These are phyloP conservation scores for Rhodotorula sp. DNA, from an alignment of 1,284 basidiomycete genomes.

Conservation along the genomic window DNA sequence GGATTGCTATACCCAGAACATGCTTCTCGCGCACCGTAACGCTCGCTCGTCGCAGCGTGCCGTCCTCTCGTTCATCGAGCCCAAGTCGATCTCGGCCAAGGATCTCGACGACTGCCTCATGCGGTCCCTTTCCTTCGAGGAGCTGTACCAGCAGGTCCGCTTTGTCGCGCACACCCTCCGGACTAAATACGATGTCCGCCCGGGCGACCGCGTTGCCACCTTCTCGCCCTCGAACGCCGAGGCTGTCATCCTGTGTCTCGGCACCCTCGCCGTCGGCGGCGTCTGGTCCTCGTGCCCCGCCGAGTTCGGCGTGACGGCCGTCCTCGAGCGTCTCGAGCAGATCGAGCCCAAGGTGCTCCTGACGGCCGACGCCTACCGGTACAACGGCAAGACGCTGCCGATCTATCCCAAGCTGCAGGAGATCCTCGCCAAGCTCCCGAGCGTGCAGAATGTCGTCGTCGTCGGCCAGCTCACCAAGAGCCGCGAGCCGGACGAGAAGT, in stretches of 20 bases:
- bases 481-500: constrained; percentile 41
- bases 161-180: constrained; percentile 37
- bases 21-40: constrained; percentile 56
- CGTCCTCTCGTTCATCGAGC: constrained; percentile 41
- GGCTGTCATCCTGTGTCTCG: constrained; percentile 48
- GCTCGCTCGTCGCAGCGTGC: constrained; percentile 35
- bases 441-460: constrained; percentile 46
- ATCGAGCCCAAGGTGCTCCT: constrained; percentile 51
- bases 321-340: constrained; percentile 65
- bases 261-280: constrained; percentile 69
- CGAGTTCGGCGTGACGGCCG: constrained; percentile 80
- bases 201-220: constrained; percentile 41
- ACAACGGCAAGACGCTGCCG: constrained; percentile 47
- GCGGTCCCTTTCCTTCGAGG: constrained; percentile 36
- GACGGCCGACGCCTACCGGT: constrained; percentile 50
- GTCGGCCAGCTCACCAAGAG: constrained; percentile 45
- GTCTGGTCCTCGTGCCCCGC: constrained; percentile 84
- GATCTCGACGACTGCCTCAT: constrained; percentile 28
- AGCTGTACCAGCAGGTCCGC: constrained; percentile 43
- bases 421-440: constrained; percentile 43
- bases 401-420: constrained; percentile 45
- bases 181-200: constrained; percentile 26
- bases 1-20: constrained; percentile 59
- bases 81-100: constrained; percentile 10
- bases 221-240: constrained; percentile 44